Conservation (phyloP, 352 stramenopile genomes). For the Saprolegnia diclina region DNA sequence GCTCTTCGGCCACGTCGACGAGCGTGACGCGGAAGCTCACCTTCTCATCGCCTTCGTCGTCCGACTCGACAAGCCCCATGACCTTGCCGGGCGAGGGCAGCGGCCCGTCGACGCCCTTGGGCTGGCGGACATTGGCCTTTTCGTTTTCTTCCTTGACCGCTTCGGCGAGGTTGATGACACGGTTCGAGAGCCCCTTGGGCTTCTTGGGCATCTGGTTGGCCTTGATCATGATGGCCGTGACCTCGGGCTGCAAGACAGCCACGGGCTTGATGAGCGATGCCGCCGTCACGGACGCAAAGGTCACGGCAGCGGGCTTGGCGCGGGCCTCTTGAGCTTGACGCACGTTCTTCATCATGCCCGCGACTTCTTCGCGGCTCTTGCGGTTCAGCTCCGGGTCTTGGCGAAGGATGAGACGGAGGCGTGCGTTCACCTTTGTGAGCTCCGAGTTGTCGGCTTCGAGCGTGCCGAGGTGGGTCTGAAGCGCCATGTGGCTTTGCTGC, state of each 20-base stretch:
- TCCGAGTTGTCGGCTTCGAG: conserved; percentile 78
- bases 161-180: conserved; percentile 29
- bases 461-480: conserved; percentile 56
- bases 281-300: conserved; percentile 31
- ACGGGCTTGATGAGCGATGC: conserved; percentile 21
- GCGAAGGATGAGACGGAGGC: conserved; percentile 72
- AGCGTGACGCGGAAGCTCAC: conserved; percentile 85
- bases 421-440: conserved; percentile 77
- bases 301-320: conserved; percentile 39
- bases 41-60: conserved; percentile 44
- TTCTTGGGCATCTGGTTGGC: conserved; percentile 32
- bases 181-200: conserved; percentile 25
- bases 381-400: conserved; percentile 80
- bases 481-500: conserved; percentile 52
- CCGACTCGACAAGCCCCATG: conserved; percentile 65
- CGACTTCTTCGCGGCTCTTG: conserved; percentile 80
- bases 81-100: conserved; percentile 65
- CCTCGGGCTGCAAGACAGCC: conserved; percentile 7
- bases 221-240: conserved; percentile 40
- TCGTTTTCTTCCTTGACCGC: conserved; percentile 16
- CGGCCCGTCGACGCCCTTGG: conserved; percentile 68
- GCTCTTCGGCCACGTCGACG: conserved; percentile 20
- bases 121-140: conserved; percentile 47
- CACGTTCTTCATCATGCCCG: conserved; percentile 59
- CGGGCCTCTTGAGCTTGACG: conserved; percentile 47